phyloP scores from a whole-genome alignment of 176 grass and related monocot species.

The Chloris gayana region DNA sequence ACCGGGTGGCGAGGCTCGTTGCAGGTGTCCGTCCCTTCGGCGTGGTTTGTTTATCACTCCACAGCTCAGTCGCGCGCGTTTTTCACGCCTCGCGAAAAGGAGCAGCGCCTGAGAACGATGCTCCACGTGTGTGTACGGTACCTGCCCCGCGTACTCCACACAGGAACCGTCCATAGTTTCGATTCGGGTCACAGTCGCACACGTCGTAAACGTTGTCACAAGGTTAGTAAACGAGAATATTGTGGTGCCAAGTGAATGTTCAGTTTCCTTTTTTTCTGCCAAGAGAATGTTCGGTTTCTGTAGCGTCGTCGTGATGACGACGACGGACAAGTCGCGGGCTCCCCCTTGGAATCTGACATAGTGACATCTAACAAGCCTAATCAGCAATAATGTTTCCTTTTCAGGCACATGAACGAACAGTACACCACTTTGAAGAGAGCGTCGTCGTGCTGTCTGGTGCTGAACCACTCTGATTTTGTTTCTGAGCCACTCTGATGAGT shows the following conservation, averaged over 20 bases:
- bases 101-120: background rate
- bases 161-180: background rate
- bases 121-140: background rate
- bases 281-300: background rate
- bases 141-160: background rate
- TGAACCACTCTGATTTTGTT: background rate
- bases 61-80: background rate
- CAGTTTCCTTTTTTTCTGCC: too few species aligned
- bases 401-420: background rate
- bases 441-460: background rate
- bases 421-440: background rate
- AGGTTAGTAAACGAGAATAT: background rate
- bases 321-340: background rate
- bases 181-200: background rate
- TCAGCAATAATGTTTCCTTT: background rate
- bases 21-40: background rate
- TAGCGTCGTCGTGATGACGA: background rate
- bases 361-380: background rate
- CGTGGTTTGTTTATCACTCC: background rate
- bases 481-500: background rate
- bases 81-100: slow-evolving; percentile 3
- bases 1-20: background rate
- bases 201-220: background rate
- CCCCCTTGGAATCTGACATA: background rate
- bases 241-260: background rate